A percentile compares a stretch with the other conserved stretches of the same genome.
Conservation (phyloP, 2,329 filamentous ascomycete species). For the Emericellopsis cladophorae region DNA sequence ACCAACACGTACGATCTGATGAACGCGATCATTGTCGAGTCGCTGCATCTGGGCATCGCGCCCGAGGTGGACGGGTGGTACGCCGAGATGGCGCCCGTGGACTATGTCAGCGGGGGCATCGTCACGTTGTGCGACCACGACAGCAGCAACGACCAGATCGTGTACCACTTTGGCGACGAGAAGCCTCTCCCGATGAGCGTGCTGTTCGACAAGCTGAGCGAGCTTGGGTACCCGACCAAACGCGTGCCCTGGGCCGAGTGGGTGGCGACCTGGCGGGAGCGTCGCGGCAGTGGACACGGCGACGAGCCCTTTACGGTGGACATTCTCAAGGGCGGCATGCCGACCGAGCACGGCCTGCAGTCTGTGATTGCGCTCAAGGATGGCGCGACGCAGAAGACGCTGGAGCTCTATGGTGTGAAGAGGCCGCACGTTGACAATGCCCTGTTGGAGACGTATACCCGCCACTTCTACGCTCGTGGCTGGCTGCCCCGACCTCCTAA, state of each 20-base stretch:
- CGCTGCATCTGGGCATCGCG: slow-evolving; percentile 56
- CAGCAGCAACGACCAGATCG: slow-evolving; percentile 26
- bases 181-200: slow-evolving; percentile 52
- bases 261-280: slow-evolving; percentile 61
- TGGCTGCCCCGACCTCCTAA: slow-evolving; percentile 57
- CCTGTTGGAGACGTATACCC: slow-evolving; percentile 65
- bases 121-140: slow-evolving; percentile 54
- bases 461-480: slow-evolving; percentile 69
- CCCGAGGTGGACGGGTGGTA: slow-evolving; percentile 65
- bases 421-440: slow-evolving; percentile 56
- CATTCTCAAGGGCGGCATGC: slow-evolving; percentile 72
- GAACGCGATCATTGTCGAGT: slow-evolving; percentile 65
- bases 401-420: slow-evolving; percentile 36
- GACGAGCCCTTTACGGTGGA: slow-evolving; percentile 67
- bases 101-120: slow-evolving; percentile 67
- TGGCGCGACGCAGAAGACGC: slow-evolving; percentile 49
- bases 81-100: slow-evolving; percentile 74
- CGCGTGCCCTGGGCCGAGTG: slow-evolving; percentile 59
- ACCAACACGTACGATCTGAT: slow-evolving; percentile 70
- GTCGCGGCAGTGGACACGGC: slow-evolving; percentile 52
- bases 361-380: slow-evolving; percentile 66
- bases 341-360: slow-evolving; percentile 56
- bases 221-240: slow-evolving; percentile 60
- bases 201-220: slow-evolving; percentile 50
- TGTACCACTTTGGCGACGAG: slow-evolving; percentile 67